phyloP scores from a whole-genome alignment of 2,329 filamentous ascomycete species.

The Paecilomyces fulvus region DNA sequence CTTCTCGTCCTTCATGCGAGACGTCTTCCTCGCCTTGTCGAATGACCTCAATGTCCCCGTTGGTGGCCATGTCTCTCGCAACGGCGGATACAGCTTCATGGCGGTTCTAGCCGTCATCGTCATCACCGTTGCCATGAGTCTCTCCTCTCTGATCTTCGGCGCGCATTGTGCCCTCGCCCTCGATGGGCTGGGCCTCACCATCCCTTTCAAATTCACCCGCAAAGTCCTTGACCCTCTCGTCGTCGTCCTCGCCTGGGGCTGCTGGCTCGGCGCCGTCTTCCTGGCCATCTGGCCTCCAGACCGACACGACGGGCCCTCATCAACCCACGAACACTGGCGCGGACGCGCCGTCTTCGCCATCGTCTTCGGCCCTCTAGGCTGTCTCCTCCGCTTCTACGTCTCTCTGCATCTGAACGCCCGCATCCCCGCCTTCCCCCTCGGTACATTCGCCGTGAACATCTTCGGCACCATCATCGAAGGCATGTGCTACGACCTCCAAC shows the following conservation, averaged over 20 bases:
- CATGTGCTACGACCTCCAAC: slow-evolving; percentile 71
- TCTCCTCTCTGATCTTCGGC: slow-evolving; percentile 62
- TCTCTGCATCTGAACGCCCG: slow-evolving; percentile 63
- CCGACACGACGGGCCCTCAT: slow-evolving; percentile 17
- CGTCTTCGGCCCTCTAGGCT: slow-evolving; percentile 75
- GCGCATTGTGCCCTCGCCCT: slow-evolving; percentile 63
- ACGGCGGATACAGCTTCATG: slow-evolving; percentile 74
- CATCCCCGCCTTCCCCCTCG: slow-evolving; percentile 63
- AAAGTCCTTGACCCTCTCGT: slow-evolving; percentile 55
- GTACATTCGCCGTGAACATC: slow-evolving; percentile 78
- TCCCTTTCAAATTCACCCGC: slow-evolving; percentile 51
- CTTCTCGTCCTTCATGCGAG: slow-evolving; percentile 78
- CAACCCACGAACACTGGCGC: slow-evolving; percentile 56
- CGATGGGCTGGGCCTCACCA: slow-evolving; percentile 49
- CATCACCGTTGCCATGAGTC: slow-evolving; percentile 60
- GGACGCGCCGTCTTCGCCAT: slow-evolving; percentile 66
- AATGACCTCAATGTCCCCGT: slow-evolving; percentile 56
- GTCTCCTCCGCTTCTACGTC: slow-evolving; percentile 64
- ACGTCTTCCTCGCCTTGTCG: slow-evolving; percentile 68
- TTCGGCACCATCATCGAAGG: slow-evolving; percentile 66
- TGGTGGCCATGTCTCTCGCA: slow-evolving; percentile 41
- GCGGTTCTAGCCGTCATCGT: slow-evolving; percentile 69
- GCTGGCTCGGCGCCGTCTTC: slow-evolving; percentile 70
- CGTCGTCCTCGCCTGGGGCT: slow-evolving; percentile 59
- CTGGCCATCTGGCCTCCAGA: slow-evolving; percentile 65